Conservation (phyloP, 495 filamentous ascomycete genomes). For the Penicillium soppii region DNA sequence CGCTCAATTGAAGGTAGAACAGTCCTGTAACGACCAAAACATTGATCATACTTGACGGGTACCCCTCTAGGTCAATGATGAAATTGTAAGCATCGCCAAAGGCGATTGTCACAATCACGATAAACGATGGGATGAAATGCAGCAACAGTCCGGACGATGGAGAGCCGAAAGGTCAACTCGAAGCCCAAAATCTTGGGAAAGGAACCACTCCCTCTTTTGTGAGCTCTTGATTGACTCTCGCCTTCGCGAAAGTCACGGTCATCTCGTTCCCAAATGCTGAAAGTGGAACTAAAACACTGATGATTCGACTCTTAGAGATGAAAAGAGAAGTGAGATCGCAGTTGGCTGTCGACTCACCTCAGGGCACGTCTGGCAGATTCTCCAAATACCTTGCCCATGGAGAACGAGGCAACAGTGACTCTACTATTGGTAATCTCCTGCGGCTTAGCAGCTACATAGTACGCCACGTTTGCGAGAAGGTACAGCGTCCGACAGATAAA, state of each 20-base stretch:
- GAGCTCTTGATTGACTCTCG: slow-evolving; percentile 63
- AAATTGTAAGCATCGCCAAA: slow-evolving; percentile 64
- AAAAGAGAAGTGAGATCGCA: slow-evolving; percentile 39
- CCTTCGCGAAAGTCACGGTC: slow-evolving; percentile 66
- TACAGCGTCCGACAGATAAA: slow-evolving; percentile 59
- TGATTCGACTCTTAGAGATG: neutral
- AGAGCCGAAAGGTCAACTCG: slow-evolving; percentile 61
- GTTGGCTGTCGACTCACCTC: slow-evolving; percentile 18
- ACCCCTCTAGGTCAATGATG: slow-evolving; percentile 67
- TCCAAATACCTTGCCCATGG: slow-evolving; percentile 65
- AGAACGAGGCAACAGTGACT: slow-evolving; percentile 61
- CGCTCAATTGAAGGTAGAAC: slow-evolving; percentile 56
- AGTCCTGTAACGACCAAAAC: slow-evolving; percentile 58
- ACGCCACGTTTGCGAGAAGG: slow-evolving; percentile 65
- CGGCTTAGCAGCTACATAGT: slow-evolving; percentile 62
- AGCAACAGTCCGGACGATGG: slow-evolving; percentile 60
- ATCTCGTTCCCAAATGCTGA: slow-evolving; percentile 69
- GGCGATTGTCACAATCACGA: slow-evolving; percentile 61
- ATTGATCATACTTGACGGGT: slow-evolving; percentile 58
- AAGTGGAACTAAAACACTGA: slow-evolving; percentile 53
- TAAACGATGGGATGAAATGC: slow-evolving; percentile 61
- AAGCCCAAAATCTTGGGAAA: slow-evolving; percentile 57
- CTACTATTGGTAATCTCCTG: slow-evolving; percentile 63
- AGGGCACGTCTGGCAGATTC: slow-evolving; percentile 24
- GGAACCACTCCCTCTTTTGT: slow-evolving; percentile 67